Evolutionary conservation across 176 grass and related monocot species (phyloP), one percentile per base, ranked within the genome.

Genomic region (Alloteropsis semialata): DNA sequence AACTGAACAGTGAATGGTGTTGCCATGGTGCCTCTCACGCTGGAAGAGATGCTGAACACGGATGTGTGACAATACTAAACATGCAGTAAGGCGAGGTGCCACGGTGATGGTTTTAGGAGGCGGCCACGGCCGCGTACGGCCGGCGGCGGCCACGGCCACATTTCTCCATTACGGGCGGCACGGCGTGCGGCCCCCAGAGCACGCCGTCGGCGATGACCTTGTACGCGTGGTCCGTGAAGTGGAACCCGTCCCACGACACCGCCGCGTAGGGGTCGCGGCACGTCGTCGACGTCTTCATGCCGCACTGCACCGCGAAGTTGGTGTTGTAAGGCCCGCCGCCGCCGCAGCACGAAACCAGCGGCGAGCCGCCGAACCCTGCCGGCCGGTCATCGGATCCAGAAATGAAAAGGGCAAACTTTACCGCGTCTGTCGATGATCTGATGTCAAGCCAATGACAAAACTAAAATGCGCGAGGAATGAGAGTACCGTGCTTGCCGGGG

Each of bases 211-310:
- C 24, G 27, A 89, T 57, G 53, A 86, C 56, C 43, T 72, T 22
- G 22, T 89, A 87, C 25, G 83, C 79, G 39, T 76, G 62, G 34
- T 92, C 79, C 25, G 87, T 92, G 22, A 87, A 53, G 75, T 92
- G 90, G 41, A 76, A 84, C 12, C 84, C 80, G 44, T 84, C 87
- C 90, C 90, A 92, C 2, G 87, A 89, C 59, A 89, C 73, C 13
- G 77, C 79, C 36, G 6, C 72, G 25, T 24, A 42, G 15, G 87
- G 79, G 27, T 74, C 53, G 0, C 44, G 46, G 32, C 87, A 92
- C 22, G 75, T 32, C 12, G 56, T 78, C 5, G 80, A 14, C 12
- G 46, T 29, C 14, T 22, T 36, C 19, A 11, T 6, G 10, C 75
- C 76, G 75, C 80, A 92, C 10, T 5, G 19, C 29, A 72, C 60